A percentile compares a stretch with the other conserved stretches of the same genome.
These are phyloP conservation scores for Aspergillus sp. DNA, from an alignment of 2,329 filamentous ascomycete species.

Conservation along the genomic window DNA sequence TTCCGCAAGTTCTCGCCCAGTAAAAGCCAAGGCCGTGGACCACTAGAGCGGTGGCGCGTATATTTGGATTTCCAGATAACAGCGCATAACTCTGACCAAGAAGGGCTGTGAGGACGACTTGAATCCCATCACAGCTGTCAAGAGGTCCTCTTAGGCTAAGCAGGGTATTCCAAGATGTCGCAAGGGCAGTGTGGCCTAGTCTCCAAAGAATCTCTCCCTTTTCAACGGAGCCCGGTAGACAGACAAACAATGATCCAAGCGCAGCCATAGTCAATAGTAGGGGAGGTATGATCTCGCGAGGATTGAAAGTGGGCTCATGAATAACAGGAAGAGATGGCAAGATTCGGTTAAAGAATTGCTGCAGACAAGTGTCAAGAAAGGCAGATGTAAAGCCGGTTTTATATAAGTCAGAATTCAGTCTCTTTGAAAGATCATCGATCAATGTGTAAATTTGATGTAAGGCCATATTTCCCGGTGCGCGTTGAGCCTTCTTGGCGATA, in stretches of 20 bases:
- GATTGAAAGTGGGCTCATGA: constrained; percentile 10
- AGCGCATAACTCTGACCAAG: constrained; percentile 13
- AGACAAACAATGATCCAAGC: constrained; percentile 13
- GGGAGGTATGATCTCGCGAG: constrained; percentile 9
- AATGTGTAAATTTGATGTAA: constrained; percentile 10
- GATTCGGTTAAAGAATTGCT: constrained; percentile 12
- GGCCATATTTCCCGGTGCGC: constrained; percentile 8
- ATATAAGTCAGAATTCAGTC: constrained; percentile 10
- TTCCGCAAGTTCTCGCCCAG: constrained; percentile 14
- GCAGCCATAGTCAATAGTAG: constrained; percentile 16
- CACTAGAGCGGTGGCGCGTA: constrained; percentile 12
- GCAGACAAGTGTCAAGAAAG: constrained; percentile 13
- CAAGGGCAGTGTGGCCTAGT: constrained; percentile 13
- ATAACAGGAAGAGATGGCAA: constrained; percentile 11
- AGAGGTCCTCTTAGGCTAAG: constrained; percentile 9
- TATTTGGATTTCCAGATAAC: constrained; percentile 9
- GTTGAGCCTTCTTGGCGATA: not conserved
- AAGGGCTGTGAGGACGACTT: constrained; percentile 12
- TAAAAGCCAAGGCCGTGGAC: constrained; percentile 16
- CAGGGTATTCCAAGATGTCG: constrained; percentile 14
- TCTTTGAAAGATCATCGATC: constrained; percentile 13
- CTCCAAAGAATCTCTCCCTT: constrained; percentile 17
- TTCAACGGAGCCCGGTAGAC: constrained; percentile 5
- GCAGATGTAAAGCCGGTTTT: constrained; percentile 11
- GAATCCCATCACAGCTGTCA: constrained; percentile 13